Percentiles rank a stretch among this genome's conserved stretches.
phyloP scores from a whole-genome alignment of 2,329 filamentous ascomycete species.

The Penicillium sp. region DNA sequence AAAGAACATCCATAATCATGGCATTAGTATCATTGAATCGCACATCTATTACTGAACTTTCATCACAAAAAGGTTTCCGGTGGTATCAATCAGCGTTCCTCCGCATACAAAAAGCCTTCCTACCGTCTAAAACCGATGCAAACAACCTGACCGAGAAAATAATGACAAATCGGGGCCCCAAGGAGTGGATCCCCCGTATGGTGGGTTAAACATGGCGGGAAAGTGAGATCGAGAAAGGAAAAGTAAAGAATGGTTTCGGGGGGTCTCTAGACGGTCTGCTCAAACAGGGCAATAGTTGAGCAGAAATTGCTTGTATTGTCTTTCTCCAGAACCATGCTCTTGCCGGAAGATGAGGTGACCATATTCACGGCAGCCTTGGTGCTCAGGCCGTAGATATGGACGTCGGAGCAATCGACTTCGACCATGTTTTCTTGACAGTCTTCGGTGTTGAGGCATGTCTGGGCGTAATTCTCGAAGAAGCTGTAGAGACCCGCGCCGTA shows the following conservation, averaged over 20 bases:
- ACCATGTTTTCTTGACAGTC: constrained; percentile 78
- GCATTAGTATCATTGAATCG: constrained; percentile 7
- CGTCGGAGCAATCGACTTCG: constrained; percentile 62
- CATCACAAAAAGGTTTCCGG: constrained; percentile 1
- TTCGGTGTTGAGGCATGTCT: constrained; percentile 65
- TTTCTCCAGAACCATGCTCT: constrained; percentile 36
- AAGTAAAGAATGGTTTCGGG: background rate
- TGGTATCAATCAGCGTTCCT: constrained; percentile 10
- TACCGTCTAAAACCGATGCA: background rate
- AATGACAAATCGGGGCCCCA: background rate
- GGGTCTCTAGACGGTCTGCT: constrained; percentile 26
- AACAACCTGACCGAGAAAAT: constrained; percentile 3
- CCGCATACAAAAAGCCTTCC: background rate
- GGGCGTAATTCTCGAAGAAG: constrained; percentile 79
- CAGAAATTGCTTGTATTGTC: constrained; percentile 45
- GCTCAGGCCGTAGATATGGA: constrained; percentile 66
- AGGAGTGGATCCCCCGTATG: background rate
- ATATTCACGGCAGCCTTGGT: constrained; percentile 75
- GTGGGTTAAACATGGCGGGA: background rate
- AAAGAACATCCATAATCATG: background rate
- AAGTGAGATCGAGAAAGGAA: background rate
- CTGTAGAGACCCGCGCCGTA: constrained; percentile 75
- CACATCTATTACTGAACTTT: constrained; percentile 15
- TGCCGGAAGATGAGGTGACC: constrained; percentile 52
- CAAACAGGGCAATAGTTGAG: constrained; percentile 46